phyloP scores from a whole-genome alignment of 768 basidiomycete species.

The Pulveroboletus sp. region DNA sequence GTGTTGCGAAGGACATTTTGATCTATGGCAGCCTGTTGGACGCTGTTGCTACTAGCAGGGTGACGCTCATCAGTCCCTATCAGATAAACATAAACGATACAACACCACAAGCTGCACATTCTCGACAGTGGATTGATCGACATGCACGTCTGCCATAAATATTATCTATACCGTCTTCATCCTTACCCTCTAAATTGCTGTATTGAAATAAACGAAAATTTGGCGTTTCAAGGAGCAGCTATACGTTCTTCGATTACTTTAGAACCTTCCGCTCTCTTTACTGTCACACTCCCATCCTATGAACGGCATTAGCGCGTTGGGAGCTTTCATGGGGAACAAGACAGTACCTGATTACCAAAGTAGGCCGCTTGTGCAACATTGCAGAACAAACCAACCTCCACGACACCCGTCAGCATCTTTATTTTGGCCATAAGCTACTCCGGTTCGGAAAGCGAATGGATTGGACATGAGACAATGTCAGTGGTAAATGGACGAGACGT shows the following conservation, averaged over 20 bases:
- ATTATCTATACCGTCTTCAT: background rate
- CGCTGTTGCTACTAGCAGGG: too few species aligned
- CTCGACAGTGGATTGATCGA: background rate
- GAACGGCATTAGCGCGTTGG: background rate
- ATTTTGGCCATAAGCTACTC: slow-evolving; percentile 71
- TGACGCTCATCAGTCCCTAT: too few species aligned
- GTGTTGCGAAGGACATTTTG: too few species aligned
- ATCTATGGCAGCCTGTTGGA: too few species aligned
- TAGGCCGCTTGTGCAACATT: slow-evolving; percentile 93
- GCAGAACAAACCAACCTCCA: slow-evolving; percentile 99
- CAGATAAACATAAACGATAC: background rate
- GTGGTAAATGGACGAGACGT: background rate
- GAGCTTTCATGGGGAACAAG: background rate
- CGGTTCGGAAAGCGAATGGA: too few species aligned
- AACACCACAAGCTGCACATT: background rate
- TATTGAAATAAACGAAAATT: background rate
- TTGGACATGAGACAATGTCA: background rate
- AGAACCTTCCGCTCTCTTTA: slow-evolving; percentile 39
- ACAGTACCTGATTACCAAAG: slow-evolving; percentile 79
- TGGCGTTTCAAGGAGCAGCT: slow-evolving; percentile 1
- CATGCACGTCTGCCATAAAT: background rate
- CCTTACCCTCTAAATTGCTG: background rate
- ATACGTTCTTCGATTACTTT: slow-evolving; percentile 23
- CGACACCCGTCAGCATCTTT: slow-evolving; percentile 95
- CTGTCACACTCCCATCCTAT: slow-evolving; percentile 70